Base-by-base conservation (phyloP, 768 basidiomycete genomes). In the Hygrophoropsis aurantiaca region DNA sequence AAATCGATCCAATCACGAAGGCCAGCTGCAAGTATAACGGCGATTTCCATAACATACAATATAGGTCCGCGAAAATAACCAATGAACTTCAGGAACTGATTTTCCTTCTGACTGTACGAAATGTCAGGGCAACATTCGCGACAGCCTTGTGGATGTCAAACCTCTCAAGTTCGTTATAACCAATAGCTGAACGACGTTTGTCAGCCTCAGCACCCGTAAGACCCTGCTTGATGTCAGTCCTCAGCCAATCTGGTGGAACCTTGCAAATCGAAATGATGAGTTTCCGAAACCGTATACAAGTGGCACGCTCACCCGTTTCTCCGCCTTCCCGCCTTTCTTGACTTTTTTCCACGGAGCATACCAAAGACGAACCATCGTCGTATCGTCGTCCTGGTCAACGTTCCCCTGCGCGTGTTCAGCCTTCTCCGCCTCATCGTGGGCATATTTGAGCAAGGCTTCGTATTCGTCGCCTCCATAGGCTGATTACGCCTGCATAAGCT, bases 1-100 rank as follows among this genome's bases (percentile, higher is more conserved):
- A 77, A 73, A 49, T 75, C 72, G 42, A 75, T 70, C 75, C 75
- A 76, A 54, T 75, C 73, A 40, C 61, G 61, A 10, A 77, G 61
- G 53, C 75, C 74, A 20, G 69, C 74, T 21, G 75, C 60, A 16
- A 77, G 66, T 16, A 73, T 36, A 36, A 75, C 75, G 2, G 75
- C 75, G 24, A 77, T 52, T 51, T 77, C 75, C 75, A 77, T 77
- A 27, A 74, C 58, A 39, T 69, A 73, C 7, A 72, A 54, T 45
- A 74, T 71, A 3, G 71, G 67, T 27, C 74, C 74, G 18, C 69
- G 65, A 57, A 75, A 77, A 56, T 74, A 77, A 0, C 62, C 59
- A 39, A 73, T 44, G 49, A 77, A 72, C 54, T 77, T 73, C 57
- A 72, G 46, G 53, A 76, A 50, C 26, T 69, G 69, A 49, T 76